phyloP scores from a whole-genome alignment of 768 basidiomycete genomes.

The Auricularia auricula-judae region DNA sequence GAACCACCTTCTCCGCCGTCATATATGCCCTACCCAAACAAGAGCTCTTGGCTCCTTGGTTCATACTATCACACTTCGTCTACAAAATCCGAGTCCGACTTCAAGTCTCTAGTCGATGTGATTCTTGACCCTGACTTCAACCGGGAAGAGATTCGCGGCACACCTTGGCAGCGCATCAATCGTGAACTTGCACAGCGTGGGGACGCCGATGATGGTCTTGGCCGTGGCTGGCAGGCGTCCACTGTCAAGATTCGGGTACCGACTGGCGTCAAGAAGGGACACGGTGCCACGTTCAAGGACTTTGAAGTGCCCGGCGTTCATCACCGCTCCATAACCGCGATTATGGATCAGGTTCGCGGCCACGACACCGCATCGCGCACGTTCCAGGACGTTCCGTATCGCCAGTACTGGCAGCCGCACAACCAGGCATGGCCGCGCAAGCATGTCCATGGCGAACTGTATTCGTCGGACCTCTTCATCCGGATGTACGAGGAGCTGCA shows the following conservation, averaged over 20 bases:
- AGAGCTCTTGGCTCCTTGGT: not conserved
- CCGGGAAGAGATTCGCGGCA: constrained; percentile 9
- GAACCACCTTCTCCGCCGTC: no score
- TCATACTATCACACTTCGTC: not conserved
- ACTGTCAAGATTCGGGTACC: constrained; percentile 15
- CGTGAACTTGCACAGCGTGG: constrained; percentile 10
- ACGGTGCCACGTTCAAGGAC: not conserved
- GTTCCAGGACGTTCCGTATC: constrained; percentile 20
- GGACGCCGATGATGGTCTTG: constrained; percentile 7
- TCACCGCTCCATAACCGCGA: constrained; percentile 14
- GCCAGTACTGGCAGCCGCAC: constrained; percentile 16
- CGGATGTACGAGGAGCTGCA: constrained; percentile 15
- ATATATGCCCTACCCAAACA: not conserved
- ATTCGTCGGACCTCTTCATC: constrained; percentile 12
- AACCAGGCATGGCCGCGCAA: constrained; percentile 5
- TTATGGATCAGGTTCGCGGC: constrained; percentile 5
- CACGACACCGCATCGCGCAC: not conserved
- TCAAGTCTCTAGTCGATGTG: constrained; percentile 5
- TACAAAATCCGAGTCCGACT: not conserved
- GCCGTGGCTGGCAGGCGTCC: constrained; percentile 17
- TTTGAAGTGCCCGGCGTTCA: constrained; percentile 11
- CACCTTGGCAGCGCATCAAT: constrained; percentile 18
- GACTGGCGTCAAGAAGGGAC: constrained; percentile 9
- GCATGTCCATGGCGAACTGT: constrained; percentile 17
- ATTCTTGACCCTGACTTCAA: constrained; percentile 9